phyloP scores from a whole-genome alignment of 2,329 filamentous ascomycete genomes.

The Aspergillus bombycis region DNA sequence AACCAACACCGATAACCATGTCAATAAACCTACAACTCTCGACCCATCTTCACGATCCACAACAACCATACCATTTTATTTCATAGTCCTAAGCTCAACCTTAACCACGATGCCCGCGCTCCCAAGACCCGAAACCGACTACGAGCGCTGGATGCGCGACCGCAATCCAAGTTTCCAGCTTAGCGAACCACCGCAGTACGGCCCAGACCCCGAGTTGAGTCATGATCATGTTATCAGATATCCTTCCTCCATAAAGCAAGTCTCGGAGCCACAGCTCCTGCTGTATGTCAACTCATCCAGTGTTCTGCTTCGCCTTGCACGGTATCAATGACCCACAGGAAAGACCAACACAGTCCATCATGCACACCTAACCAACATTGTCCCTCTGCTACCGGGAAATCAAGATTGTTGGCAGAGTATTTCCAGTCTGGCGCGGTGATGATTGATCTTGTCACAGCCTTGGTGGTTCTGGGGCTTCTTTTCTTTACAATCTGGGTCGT shows the following conservation, averaged over 20 bases:
- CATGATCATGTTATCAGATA: background rate
- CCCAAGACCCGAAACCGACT: background rate
- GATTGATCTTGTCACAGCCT: background rate
- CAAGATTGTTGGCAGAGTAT: background rate
- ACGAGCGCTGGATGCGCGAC: background rate
- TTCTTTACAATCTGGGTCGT: background rate
- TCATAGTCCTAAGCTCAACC: background rate
- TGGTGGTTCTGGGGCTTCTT: background rate
- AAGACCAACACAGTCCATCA: background rate
- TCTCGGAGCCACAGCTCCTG: background rate
- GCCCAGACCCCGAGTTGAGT: background rate
- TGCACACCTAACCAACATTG: background rate
- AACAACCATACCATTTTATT: background rate
- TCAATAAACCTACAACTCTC: background rate
- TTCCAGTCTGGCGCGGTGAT: too few species aligned
- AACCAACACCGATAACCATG: background rate
- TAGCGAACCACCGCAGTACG: background rate
- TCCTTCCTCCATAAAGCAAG: background rate
- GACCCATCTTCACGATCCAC: background rate
- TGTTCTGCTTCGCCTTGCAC: background rate
- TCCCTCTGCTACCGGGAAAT: background rate
- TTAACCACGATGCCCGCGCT: background rate
- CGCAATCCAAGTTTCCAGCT: background rate
- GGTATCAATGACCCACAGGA: background rate
- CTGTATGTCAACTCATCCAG: background rate